Evolutionary conservation across 257 asterid species (phyloP).

Genomic region (Anisodus acutangulus): DNA sequence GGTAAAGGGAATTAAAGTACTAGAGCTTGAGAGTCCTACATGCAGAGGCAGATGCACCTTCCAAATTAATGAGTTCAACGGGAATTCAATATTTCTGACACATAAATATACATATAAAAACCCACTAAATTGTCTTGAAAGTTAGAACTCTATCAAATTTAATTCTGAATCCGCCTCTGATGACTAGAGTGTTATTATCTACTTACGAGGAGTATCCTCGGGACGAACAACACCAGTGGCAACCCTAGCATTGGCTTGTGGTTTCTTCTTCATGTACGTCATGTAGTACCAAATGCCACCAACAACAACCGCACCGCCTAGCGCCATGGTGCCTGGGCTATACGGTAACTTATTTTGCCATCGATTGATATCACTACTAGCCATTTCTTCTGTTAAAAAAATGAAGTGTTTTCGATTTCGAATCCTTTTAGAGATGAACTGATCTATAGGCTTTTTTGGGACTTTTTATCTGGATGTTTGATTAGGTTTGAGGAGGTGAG

Average conservation of each 20-base stretch:
- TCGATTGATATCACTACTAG: constrained; percentile 24
- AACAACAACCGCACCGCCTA: constrained; percentile 46
- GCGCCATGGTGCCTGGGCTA: constrained; percentile 51
- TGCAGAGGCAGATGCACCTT: too few relatives aligned
- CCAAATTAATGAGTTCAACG: too few relatives aligned
- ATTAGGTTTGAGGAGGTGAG: background rate
- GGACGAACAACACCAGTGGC: constrained; percentile 48
- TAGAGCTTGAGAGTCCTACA: too few relatives aligned
- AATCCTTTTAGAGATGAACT: background rate
- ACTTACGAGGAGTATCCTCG: constrained; percentile 59
- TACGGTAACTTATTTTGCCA: constrained; percentile 48
- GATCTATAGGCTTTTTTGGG: background rate
- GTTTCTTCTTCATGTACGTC: constrained; percentile 41
- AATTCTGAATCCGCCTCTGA: too few relatives aligned
- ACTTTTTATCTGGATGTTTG: background rate
- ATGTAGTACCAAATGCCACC: constrained; percentile 54
- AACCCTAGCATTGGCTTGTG: constrained; percentile 38
- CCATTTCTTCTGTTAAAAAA: background rate
- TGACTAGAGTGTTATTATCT: background rate
- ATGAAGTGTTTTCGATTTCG: too few relatives aligned
- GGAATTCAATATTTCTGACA: too few relatives aligned
- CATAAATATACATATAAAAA: too few relatives aligned
- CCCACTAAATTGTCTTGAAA: too few relatives aligned
- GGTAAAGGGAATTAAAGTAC: too few relatives aligned
- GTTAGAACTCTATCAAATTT: too few relatives aligned